These are phyloP conservation scores for Setaria italica DNA, from an alignment of 202 grass and related monocot genomes.

Conservation along the genomic window DNA sequence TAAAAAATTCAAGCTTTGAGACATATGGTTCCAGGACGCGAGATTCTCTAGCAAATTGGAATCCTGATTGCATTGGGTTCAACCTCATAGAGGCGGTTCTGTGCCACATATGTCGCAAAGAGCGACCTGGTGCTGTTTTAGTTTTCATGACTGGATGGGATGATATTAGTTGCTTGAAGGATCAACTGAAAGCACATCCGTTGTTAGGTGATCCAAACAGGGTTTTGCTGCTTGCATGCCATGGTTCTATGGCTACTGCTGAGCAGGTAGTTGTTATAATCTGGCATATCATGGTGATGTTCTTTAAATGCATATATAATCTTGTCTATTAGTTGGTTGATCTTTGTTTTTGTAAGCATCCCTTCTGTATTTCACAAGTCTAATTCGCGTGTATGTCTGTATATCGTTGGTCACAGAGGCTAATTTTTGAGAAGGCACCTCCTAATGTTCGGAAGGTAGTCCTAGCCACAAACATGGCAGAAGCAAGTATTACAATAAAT, in stretches of 20 bases:
- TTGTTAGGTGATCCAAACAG: slow-evolving; percentile 92
- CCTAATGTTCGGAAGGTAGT: slow-evolving; percentile 94
- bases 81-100: slow-evolving; percentile 95
- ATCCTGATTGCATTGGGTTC: slow-evolving; percentile 96
- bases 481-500: slow-evolving; percentile 99
- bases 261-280: slow-evolving; percentile 77
- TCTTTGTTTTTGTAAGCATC: slow-evolving; percentile 1
- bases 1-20: slow-evolving; percentile 82
- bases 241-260: slow-evolving; percentile 97
- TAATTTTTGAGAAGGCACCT: slow-evolving; percentile 92
- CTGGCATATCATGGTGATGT: slow-evolving; percentile 12
- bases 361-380: slow-evolving; percentile 46
- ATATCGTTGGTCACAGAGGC: slow-evolving; percentile 61
- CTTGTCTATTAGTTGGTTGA: slow-evolving; percentile 9
- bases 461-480: slow-evolving; percentile 98
- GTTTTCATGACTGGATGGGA: slow-evolving; percentile 99
- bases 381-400: slow-evolving; percentile 69
- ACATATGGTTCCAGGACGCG: slow-evolving; percentile 78
- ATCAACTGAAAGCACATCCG: slow-evolving; percentile 95
- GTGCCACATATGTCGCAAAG: slow-evolving; percentile 98
- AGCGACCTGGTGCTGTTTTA: slow-evolving; percentile 84
- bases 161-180: slow-evolving; percentile 91
- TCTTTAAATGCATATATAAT: slow-evolving; percentile 15
- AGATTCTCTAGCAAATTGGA: slow-evolving; percentile 92
- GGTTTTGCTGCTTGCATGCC: slow-evolving; percentile 89